These are phyloP conservation scores for Globomyces pollinis-pini DNA, from an alignment of 192 early-diverging fungal species.

Conservation along the genomic window DNA sequence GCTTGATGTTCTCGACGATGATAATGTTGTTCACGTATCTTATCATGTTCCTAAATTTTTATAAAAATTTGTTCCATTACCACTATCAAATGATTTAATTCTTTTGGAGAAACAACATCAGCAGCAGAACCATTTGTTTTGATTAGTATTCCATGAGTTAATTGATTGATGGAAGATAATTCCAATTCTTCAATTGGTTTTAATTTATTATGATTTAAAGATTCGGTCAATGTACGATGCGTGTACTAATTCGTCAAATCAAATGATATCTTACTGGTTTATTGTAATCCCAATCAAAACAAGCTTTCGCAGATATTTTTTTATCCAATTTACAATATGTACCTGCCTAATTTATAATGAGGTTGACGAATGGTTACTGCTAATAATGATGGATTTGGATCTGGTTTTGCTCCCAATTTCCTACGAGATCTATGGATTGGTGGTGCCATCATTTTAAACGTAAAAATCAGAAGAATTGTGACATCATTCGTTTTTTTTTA, in stretches of 20 bases:
- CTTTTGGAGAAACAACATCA: constrained; percentile 22
- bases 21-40: constrained; percentile 22
- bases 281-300: constrained; percentile 6
- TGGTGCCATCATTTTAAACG: too few species aligned
- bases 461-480: too few species aligned
- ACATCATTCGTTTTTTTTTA: too few species aligned
- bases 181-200: too few species aligned
- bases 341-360: neutral
- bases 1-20: constrained; percentile 29
- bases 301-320: neutral
- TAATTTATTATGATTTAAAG: too few species aligned
- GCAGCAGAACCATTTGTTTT: constrained; percentile 4
- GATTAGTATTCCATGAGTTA: neutral
- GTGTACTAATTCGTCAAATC: too few species aligned
- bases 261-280: neutral
- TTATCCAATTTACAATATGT: neutral
- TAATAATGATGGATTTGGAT: neutral
- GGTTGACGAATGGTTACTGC: neutral
- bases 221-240: too few species aligned
- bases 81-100: neutral
- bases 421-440: too few species aligned
- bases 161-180: neutral
- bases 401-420: neutral
- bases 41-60: constrained; percentile 14
- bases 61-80: neutral